Percentiles rank a stretch among this genome's conserved stretches.
Evolutionary conservation across 2,329 filamentous ascomycete genomes (phyloP).

Genomic region (Botryotinia globosa): DNA sequence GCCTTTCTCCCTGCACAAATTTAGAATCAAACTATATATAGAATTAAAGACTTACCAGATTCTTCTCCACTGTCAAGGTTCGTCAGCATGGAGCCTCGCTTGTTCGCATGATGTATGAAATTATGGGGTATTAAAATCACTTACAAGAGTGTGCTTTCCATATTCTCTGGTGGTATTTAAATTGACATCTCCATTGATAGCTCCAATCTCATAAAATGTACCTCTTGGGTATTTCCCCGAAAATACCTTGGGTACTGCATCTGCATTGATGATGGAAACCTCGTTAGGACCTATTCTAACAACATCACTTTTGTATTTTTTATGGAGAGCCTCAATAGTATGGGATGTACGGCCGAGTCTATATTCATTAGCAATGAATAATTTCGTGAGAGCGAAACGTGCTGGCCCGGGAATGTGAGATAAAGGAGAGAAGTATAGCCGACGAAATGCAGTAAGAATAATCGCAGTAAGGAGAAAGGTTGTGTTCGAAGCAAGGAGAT

Average conservation of each 20-base stretch:
- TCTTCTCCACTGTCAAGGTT: conserved; percentile 21
- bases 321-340: conserved; percentile 28
- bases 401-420: conserved; percentile 32
- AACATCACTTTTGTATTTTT: conserved; percentile 32
- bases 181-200: conserved; percentile 22
- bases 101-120: background rate
- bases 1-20: conserved; percentile 18
- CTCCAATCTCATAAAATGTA: conserved; percentile 24
- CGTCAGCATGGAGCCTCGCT: background rate
- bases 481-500: conserved; percentile 1
- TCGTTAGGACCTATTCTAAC: conserved; percentile 26
- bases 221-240: conserved; percentile 25
- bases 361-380: conserved; percentile 26
- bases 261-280: conserved; percentile 35
- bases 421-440: conserved; percentile 27
- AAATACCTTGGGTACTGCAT: conserved; percentile 24
- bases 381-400: conserved; percentile 30
- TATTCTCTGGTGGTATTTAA: conserved; percentile 24
- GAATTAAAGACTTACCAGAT: conserved; percentile 18
- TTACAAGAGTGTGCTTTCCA: conserved; percentile 16
- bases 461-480: conserved; percentile 19
- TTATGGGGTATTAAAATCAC: background rate
- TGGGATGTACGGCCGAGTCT: conserved; percentile 21
- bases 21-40: background rate
- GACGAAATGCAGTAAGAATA: conserved; percentile 22